Base-by-base conservation (phyloP, 192 early-diverging fungal species). In the Rhizophagus clarus region DNA sequence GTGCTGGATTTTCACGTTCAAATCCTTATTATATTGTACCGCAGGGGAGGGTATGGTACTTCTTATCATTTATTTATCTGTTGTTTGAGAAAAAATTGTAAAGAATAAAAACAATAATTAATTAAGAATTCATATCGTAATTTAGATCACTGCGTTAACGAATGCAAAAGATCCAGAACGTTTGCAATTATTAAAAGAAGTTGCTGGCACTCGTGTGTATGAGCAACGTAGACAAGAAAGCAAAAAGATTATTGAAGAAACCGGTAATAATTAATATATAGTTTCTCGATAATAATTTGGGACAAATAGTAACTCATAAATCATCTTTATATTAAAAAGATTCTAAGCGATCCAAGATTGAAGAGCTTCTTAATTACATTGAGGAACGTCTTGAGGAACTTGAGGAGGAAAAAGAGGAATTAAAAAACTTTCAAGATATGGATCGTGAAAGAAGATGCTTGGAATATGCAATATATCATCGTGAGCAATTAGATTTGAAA, bases 11-110 rank as follows among this genome's bases (percentile, higher is more conserved):
- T 79, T 98, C 97, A 17, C 86, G 94, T 63, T 94, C 98, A 28
- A 99, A 99, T 82, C 98, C 98, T 15, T 99, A 98, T 85, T 98
- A 98, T 76, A 97, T 99, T 87, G 97, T 99, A 31, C 98, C 98
- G 2, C 98, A 99, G 86, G 98, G 98, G 47, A 88, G 93, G 77
- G 94, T 95, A 90, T 22, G 28, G 47, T 28, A 6, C 12, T 56
- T 42, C 11, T 56, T 40, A 40, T 40, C 37, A 9, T 20, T 49
- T 22, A 17, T 11, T 49, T 15, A 5, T 56, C 20, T 15, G 0
- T 56, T 4, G 8, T 40, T 1, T 15, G 31, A 6, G 66, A 12
- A 15, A 14, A 10, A 78, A 22, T 12, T 6, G 15, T 63, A n/a
- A 20, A 14, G 31, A 17, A 14, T 22, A 9, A 29, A 47, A 67